These are phyloP conservation scores for Chaetomiaceae sp. DNA, from an alignment of 2,329 filamentous ascomycete species.

Conservation along the genomic window DNA sequence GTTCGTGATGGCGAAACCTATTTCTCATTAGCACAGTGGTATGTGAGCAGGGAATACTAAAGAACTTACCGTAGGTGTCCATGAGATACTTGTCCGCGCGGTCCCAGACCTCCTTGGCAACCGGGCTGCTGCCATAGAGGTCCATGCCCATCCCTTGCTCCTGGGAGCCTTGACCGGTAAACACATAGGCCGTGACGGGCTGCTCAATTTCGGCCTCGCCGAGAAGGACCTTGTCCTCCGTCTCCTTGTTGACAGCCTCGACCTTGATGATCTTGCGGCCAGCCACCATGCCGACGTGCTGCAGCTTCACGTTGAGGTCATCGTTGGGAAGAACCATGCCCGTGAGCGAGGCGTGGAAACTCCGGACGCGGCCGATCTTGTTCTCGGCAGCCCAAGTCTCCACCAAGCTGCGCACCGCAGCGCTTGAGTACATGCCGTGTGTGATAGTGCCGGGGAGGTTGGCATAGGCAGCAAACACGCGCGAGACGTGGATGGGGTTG, in stretches of 20 bases:
- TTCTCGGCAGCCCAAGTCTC: slow-evolving; percentile 99
- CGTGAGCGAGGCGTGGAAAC: slow-evolving; percentile 94
- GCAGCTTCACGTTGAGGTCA: slow-evolving; percentile 87
- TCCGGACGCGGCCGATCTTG: slow-evolving; percentile 92
- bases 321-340: slow-evolving; percentile 99
- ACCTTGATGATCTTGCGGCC: slow-evolving; percentile 99
- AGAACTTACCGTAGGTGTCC: slow-evolving; percentile 83
- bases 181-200: slow-evolving; percentile 93
- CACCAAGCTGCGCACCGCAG: slow-evolving; percentile 88
- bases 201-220: slow-evolving; percentile 98
- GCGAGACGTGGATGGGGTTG: slow-evolving; percentile 97
- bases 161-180: slow-evolving; percentile 96
- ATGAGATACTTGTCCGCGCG: slow-evolving; percentile 96
- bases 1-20: slow-evolving; percentile 92
- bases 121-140: slow-evolving; percentile 85
- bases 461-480: slow-evolving; percentile 93
- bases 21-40: slow-evolving; percentile 15
- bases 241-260: slow-evolving; percentile 91
- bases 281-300: slow-evolving; percentile 95
- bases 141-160: slow-evolving; percentile 99
- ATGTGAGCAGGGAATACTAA: background rate
- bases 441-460: slow-evolving; percentile 96
- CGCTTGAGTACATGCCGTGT: slow-evolving; percentile 98
- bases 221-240: slow-evolving; percentile 90
- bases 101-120: slow-evolving; percentile 97